These are phyloP conservation scores for Podila verticillata DNA, from an alignment of 192 early-diverging fungal genomes.

Conservation along the genomic window DNA sequence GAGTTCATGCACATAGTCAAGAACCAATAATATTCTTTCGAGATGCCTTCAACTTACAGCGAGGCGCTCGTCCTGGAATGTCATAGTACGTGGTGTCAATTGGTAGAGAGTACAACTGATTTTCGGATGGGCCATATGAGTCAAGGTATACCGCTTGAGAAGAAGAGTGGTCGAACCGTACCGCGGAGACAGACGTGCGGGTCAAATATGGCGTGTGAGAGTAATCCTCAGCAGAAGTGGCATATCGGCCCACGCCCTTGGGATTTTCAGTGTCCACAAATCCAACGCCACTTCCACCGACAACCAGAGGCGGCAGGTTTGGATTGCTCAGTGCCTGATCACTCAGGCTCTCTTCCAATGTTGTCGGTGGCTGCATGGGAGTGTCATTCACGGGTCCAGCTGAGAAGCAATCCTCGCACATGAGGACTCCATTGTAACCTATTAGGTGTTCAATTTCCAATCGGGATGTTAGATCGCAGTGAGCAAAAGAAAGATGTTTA, in stretches of 20 bases:
- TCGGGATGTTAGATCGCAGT: neutral
- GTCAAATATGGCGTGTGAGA: slow-evolving; percentile 74
- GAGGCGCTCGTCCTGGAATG: slow-evolving; percentile 88
- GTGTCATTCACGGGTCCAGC: slow-evolving; percentile 59
- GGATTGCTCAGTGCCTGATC: neutral
- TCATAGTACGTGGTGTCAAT: slow-evolving; percentile 90
- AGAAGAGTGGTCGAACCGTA: slow-evolving; percentile 58
- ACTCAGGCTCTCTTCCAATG: neutral
- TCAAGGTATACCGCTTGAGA: slow-evolving; percentile 60
- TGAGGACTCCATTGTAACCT: slow-evolving; percentile 77
- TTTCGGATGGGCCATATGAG: slow-evolving; percentile 71
- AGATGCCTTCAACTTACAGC: slow-evolving; percentile 61
- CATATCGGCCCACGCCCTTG: slow-evolving; percentile 55
- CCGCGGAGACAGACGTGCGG: slow-evolving; percentile 58
- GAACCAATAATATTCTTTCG: neutral
- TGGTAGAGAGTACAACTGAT: slow-evolving; percentile 77
- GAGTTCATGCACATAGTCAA: neutral
- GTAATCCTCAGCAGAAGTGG: slow-evolving; percentile 72
- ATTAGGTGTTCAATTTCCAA: neutral
- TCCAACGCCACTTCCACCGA: neutral
- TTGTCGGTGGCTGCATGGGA: slow-evolving; percentile 20
- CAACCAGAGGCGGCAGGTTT: neutral
- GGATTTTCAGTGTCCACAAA: slow-evolving; percentile 4
- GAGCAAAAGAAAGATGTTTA: neutral
- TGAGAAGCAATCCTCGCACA: slow-evolving; percentile 76